Conservation (phyloP, 1,284 basidiomycete genomes). For the Sporisorium iseilematis-ciliati region DNA sequence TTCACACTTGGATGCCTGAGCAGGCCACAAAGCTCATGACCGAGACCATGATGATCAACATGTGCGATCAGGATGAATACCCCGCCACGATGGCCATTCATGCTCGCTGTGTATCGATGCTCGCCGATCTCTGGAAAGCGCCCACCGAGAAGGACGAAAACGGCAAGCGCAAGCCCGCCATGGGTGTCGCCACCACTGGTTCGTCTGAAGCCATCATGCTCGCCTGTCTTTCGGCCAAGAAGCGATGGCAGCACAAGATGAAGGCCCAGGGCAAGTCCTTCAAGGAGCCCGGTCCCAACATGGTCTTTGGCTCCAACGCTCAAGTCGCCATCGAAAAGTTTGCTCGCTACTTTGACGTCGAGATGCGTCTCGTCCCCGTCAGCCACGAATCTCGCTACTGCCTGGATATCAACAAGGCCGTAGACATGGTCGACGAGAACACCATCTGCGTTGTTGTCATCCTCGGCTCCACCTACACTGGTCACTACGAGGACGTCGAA, state of each 20-base stretch:
- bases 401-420: constrained; percentile 84
- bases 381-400: constrained; percentile 74
- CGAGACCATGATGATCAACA: constrained; percentile 79
- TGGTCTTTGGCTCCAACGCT: constrained; percentile 84
- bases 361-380: constrained; percentile 71
- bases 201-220: constrained; percentile 90
- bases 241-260: constrained; percentile 88
- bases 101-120: constrained; percentile 77
- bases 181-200: constrained; percentile 86
- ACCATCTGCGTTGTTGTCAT: constrained; percentile 75
- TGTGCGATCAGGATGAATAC: constrained; percentile 90
- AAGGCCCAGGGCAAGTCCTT: constrained; percentile 78
- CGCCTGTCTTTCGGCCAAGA: constrained; percentile 94
- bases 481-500: constrained; percentile 90
- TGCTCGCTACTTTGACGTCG: constrained; percentile 90
- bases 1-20: constrained; percentile 75
- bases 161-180: constrained; percentile 57
- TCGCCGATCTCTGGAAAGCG: constrained; percentile 93
- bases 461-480: constrained; percentile 83
- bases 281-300: constrained; percentile 74
- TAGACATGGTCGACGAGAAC: constrained; percentile 91
- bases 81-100: constrained; percentile 72
- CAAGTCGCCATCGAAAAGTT: constrained; percentile 74
- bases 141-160: constrained; percentile 48
- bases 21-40: constrained; percentile 68